Evolutionary conservation across 1,139 yeast genomes (phyloP).

Genomic region (Scheffersomyces cryptocercus): DNA sequence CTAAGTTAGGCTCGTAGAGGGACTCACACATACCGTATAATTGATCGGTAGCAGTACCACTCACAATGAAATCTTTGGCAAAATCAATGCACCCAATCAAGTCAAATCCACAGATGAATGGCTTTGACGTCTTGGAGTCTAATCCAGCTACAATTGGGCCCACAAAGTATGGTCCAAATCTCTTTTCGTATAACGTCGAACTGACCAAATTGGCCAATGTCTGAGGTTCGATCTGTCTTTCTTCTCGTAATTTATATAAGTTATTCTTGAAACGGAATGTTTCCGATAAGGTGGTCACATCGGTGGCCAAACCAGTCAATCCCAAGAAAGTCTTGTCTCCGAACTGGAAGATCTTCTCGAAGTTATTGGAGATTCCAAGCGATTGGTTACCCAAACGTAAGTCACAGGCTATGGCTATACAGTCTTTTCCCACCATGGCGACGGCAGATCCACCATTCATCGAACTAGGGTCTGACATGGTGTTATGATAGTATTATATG

Average conservation of each 20-base stretch:
- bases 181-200: conserved; percentile 82
- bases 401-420: conserved; percentile 97
- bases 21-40: conserved; percentile 98
- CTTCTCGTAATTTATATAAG: conserved; percentile 88
- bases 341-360: conserved; percentile 85
- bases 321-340: conserved; percentile 85
- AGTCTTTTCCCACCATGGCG: conserved; percentile 98
- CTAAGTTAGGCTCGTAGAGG: conserved; percentile 90
- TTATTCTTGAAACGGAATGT: conserved; percentile 83
- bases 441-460: conserved; percentile 87
- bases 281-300: conserved; percentile 83
- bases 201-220: conserved; percentile 93
- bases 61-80: conserved; percentile 93
- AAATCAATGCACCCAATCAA: conserved; percentile 95
- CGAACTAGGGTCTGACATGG: conserved; percentile 52
- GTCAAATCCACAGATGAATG: conserved; percentile 95
- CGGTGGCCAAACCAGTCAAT: conserved; percentile 93
- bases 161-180: conserved; percentile 96
- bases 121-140: conserved; percentile 74
- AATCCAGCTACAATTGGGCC: conserved; percentile 98
- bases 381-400: conserved; percentile 93
- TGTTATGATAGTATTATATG: background rate
- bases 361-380: conserved; percentile 86
- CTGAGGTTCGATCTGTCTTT: conserved; percentile 87
- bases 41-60: conserved; percentile 96